Conservation (phyloP, 78 protist species). For the Dictyostelium discoideum region DNA sequence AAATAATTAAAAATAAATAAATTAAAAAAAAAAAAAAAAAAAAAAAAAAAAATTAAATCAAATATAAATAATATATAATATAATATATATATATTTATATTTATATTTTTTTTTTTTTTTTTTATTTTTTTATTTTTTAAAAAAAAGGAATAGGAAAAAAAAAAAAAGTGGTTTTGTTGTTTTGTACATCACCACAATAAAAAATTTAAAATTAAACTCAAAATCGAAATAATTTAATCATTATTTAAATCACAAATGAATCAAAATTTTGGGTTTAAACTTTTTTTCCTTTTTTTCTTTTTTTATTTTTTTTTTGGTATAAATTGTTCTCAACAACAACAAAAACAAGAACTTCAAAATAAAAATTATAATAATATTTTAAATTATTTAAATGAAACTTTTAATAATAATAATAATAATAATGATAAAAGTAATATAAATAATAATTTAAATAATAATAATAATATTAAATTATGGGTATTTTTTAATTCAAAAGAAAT, state of each 20-base stretch:
- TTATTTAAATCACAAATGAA: not conserved
- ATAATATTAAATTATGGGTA: slow-evolving; percentile 45
- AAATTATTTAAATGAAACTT: not conserved
- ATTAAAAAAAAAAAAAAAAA: no score
- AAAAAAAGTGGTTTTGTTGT: not conserved
- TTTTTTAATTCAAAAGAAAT: slow-evolving; percentile 32
- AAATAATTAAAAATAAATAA: no score
- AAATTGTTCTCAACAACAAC: not conserved
- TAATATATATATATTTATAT: no score
- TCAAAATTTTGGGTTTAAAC: not conserved
- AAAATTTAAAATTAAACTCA: no score
- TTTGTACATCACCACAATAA: not conserved
- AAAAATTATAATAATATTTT: not conserved
- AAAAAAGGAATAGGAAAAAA: not conserved
- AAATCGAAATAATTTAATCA: not conserved
- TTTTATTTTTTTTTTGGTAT: not conserved
- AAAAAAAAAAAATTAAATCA: no score
- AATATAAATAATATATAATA: no score
- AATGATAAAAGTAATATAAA: not conserved
- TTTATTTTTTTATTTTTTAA: not conserved
- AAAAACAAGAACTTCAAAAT: not conserved
- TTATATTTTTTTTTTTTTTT: no score
- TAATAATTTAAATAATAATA: not conserved
- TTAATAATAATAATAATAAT: not conserved
- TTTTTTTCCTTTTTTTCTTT: not conserved